Evolutionary conservation across 169 alveolate species (phyloP), one percentile per base, ranked within the genome.

Genomic region (Plasmodium blacklocki): DNA sequence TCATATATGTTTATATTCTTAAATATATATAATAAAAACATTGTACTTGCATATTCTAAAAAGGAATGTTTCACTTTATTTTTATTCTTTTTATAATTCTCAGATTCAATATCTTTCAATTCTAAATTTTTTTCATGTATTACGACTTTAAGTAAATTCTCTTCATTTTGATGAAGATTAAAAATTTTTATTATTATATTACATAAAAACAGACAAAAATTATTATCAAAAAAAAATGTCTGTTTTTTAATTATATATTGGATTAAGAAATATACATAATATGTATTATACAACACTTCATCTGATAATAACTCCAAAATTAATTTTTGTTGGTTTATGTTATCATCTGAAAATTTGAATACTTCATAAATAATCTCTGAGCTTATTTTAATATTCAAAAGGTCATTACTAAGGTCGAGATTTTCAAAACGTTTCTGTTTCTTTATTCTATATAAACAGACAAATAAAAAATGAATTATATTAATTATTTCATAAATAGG

Each of bases 181-280:
- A 76, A 64, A 14, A 76, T 19, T 64, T 76, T 76, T n/a, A 76
- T 49, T 32, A 76, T 76, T 12, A 76, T 45, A 63, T 76, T 76
- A 64, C 76, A 76, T 39, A 76, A 58, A 76, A 76, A 76, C 4
- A 76, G 39, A 56, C 73, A 76, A 23, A 76, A 76, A 64, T 58
- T 62, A 49, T 63, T 15, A 54, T 76, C 76, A 39, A 63, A 76
- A 76, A 76, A 76, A 63, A 76, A 76, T 0, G 76, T 76, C 23
- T 76, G 76, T 32, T 54, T 76, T 76, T 76, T 76, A 76, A 76
- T 64, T 49, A 64, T 64, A 70, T 76, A 76, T 43, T 76, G 74
- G 21, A 76, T 76, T 32, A 76, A 29, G 75, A 63, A 76, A 45
- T 76, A 76, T n/a, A 64, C 60, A 64, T 47, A 76, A 14, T 76